phyloP scores from a whole-genome alignment of 2,329 filamentous ascomycete species.

The Phyllosticta citriasiana region DNA sequence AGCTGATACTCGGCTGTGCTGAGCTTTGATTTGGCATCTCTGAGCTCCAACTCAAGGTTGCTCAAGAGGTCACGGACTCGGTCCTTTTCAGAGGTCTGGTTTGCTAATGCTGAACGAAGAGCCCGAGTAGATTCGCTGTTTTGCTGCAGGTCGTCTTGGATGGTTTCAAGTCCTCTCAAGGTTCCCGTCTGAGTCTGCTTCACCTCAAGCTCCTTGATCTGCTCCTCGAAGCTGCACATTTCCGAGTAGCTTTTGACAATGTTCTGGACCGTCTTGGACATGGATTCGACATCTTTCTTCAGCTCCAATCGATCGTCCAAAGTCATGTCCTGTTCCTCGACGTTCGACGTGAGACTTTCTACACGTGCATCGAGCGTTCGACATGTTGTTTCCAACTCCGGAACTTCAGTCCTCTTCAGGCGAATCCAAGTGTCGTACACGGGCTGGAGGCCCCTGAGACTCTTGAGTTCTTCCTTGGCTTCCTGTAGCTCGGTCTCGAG shows the following conservation, averaged over 20 bases:
- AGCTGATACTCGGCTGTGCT: slow-evolving; percentile 61
- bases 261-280: slow-evolving; percentile 64
- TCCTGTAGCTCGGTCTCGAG: slow-evolving; percentile 41
- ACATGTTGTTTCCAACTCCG: slow-evolving; percentile 55
- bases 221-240: slow-evolving; percentile 57
- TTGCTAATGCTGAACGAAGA: slow-evolving; percentile 53
- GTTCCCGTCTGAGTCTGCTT: slow-evolving; percentile 61
- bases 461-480: slow-evolving; percentile 46
- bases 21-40: slow-evolving; percentile 65
- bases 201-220: slow-evolving; percentile 64
- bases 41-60: slow-evolving; percentile 64
- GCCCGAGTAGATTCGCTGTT: slow-evolving; percentile 57
- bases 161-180: slow-evolving; percentile 67
- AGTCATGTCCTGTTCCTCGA: slow-evolving; percentile 55
- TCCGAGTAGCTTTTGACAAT: slow-evolving; percentile 66
- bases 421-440: slow-evolving; percentile 67
- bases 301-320: slow-evolving; percentile 54
- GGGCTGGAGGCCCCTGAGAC: slow-evolving; percentile 44
- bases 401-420: slow-evolving; percentile 58
- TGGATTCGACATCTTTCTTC: slow-evolving; percentile 62
- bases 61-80: slow-evolving; percentile 58
- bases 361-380: slow-evolving; percentile 37
- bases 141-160: slow-evolving; percentile 63
- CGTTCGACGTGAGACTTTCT: slow-evolving; percentile 27
- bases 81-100: slow-evolving; percentile 61